Evolutionary conservation across 83 land plant genomes (phyloP), one percentile per base, ranked within the genome.

Genomic region (Thuja plicata): DNA sequence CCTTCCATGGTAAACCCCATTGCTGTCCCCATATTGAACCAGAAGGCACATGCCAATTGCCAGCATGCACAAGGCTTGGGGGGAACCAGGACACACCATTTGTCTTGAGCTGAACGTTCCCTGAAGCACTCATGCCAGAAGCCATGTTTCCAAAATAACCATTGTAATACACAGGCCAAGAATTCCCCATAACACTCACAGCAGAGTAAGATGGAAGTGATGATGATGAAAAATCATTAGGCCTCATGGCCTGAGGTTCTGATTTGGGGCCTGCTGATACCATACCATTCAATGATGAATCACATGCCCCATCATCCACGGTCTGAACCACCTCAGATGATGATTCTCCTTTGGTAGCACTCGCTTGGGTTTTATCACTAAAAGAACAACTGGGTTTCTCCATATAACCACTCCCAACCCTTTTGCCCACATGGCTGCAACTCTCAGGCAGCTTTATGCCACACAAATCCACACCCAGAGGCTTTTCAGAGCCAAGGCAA

Each of bases 341-440:
- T 11, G 85, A 83, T 12, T 83, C 85, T 83, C 30, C 85, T 45
- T 83, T 83, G 55, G 85, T 83, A 34, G 85, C 54, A 83, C 85
- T 83, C 17, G 32, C n/a, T 45, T 83, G 85, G 19, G 85, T 83
- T 30, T 83, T 83, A 34, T 83, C 85, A 46, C 55, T 83, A 6
- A 52, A 83, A n/a, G 55, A 83, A 83, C 57, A 48, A 24, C 55
- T 83, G 7, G 85, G 85, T n/a, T 83, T 83, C 85, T 46, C 54
- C 41, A 27, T 66, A 66, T 27, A 8, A 76, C 30, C 85, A 83
- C 55, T 83, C 15, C 45, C 55, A 48, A 83, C 8, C 85, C 52
- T 54, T 84, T 30, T 48, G 37, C 32, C 35, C 57, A 48, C 30
- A 84, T 84, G 57, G 86, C 37, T 84, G 45, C 2, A 46, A 3